Conservation (phyloP, 495 filamentous ascomycete genomes). For the Clavariopsis aquatica region DNA sequence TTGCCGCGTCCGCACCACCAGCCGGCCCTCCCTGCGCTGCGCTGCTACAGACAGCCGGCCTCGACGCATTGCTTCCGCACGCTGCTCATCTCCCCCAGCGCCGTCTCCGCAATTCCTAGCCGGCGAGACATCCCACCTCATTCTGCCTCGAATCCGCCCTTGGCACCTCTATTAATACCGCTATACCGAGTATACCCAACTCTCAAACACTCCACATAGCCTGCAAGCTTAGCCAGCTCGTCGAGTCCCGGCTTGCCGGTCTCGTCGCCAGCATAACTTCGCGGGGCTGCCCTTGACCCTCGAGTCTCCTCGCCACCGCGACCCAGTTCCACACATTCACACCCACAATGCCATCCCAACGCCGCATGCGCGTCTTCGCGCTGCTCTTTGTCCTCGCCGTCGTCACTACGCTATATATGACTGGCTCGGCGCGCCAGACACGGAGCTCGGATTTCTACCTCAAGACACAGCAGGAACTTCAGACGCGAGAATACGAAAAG, state of each 20-base stretch:
- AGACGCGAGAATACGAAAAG: constrained; percentile 45
- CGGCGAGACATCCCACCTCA: not conserved
- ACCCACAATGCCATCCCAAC: constrained; percentile 64
- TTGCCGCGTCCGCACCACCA: not conserved
- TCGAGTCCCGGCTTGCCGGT: not conserved
- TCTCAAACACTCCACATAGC: constrained; percentile 2
- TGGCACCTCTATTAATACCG: not conserved
- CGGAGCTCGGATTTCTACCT: constrained; percentile 56
- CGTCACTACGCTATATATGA: constrained; percentile 65
- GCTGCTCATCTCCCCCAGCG: not conserved
- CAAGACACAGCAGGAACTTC: constrained; percentile 55
- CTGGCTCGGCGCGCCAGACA: constrained; percentile 46
- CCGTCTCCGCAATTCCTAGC: not conserved
- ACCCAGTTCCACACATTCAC: not conserved
- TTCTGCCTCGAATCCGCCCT: not conserved
- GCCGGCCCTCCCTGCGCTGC: not conserved
- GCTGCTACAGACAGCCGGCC: not conserved
- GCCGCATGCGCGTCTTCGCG: constrained; percentile 62
- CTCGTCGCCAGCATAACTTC: constrained; percentile 2
- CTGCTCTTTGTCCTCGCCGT: constrained; percentile 59
- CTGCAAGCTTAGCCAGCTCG: constrained; percentile 1
- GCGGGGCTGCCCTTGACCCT: not conserved
- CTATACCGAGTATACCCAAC: not conserved
- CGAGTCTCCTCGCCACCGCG: not conserved
- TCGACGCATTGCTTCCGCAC: not conserved